Evolutionary conservation across 1,139 yeast species (phyloP), one percentile per base, ranked within the genome.

Genomic region (Meyerozyma smithsonii): DNA sequence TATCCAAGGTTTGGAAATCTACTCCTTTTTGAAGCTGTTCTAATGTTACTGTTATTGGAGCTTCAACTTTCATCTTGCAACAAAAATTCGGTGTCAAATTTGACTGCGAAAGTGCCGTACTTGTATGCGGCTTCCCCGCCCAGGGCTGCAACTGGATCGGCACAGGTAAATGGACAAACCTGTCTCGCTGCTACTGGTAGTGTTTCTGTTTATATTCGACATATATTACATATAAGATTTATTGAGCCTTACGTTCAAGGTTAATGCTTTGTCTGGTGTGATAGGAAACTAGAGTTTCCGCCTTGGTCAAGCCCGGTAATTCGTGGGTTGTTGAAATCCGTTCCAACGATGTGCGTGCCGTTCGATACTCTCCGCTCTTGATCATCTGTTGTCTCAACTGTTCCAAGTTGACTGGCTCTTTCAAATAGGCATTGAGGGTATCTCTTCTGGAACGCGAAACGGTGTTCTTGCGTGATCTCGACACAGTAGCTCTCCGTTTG

Each of bases 251-350:
- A 26, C 30, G 30, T 4, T 48, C 51, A 16, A 53, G 46, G 42
- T 49, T 47, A 35, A 66, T 60, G 50, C 73, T 68, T 36, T 64
- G 65, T 46, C 74, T 57, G 8, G 72, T 64, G 43, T 71, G 77
- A 44, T 68, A 69, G 12, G 71, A 61, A 35, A 74, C 54, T 42
- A 74, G 63, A 4, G 74, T 69, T 45, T 72, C 77, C 3, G 79
- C 79, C 45, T 71, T 73, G 2, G 75, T 64, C 42, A 74, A 61
- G 3, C 79, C 79, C 0, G 78, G 78, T 37, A 74, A 56, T 36
- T 69, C 74, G 42, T 72, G 77, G 8, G 77, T 65, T 12, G 78
- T 70, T 37, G 58, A 54, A 25, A 72, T 60, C 49, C 77, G 58
- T 23, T 67, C 67, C 45, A 73, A 56, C 2, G 72, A 66, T 34